Percentiles rank a stretch among this genome's conserved stretches.
Evolutionary conservation across 108 stramenopile genomes (phyloP).

Genomic region (Cyclotella choctawhatcheeana): DNA sequence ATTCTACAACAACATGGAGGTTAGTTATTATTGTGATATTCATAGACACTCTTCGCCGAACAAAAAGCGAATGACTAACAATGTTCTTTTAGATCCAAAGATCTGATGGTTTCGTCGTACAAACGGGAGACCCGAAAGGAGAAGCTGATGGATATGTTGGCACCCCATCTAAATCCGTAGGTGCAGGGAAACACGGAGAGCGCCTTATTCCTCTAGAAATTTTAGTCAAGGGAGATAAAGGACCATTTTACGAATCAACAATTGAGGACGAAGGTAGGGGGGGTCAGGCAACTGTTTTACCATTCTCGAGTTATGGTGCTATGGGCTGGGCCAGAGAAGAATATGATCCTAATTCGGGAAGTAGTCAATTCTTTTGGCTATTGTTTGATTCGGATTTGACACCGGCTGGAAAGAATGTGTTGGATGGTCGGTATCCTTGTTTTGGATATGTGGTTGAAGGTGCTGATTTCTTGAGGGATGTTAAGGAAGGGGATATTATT

Average conservation of each 20-base stretch:
- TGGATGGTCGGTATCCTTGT: constrained; percentile 93
- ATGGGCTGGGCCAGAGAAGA: constrained; percentile 98
- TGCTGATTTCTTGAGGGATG: constrained; percentile 87
- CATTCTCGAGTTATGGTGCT: constrained; percentile 94
- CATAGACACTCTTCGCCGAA: too few species aligned
- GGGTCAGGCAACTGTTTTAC: constrained; percentile 91
- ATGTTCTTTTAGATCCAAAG: too few species aligned
- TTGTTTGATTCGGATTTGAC: constrained; percentile 97
- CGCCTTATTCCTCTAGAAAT: constrained; percentile 95
- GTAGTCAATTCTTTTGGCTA: constrained; percentile 96
- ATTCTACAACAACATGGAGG: constrained; percentile 94
- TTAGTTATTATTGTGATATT: too few species aligned
- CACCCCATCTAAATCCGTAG: constrained; percentile 76
- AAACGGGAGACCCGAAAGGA: constrained; percentile 94
- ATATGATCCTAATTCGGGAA: constrained; percentile 92
- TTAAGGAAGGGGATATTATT: constrained; percentile 95
- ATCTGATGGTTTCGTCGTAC: constrained; percentile 97
- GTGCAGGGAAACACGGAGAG: constrained; percentile 81
- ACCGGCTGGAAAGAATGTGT: constrained; percentile 97
- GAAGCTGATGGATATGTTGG: constrained; percentile 91
- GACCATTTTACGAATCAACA: constrained; percentile 90
- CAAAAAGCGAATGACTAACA: too few species aligned
- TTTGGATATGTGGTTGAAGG: constrained; percentile 96
- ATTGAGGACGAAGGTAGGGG: constrained; percentile 97
- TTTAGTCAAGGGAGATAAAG: constrained; percentile 85